Base-by-base conservation (phyloP, 148 eudicot species). In the Drosera capensis region DNA sequence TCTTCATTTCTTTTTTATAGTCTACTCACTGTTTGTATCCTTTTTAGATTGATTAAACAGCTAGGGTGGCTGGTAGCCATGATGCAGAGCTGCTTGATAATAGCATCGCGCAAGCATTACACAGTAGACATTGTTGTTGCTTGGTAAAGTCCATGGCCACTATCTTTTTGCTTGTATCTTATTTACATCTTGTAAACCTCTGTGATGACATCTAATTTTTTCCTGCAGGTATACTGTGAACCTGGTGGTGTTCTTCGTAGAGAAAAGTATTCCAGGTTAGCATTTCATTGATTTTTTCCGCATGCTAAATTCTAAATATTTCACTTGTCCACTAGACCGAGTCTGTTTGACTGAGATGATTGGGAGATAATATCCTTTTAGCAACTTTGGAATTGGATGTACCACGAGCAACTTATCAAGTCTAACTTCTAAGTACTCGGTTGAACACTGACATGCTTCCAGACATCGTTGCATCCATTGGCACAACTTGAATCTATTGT, bases 81-180 rank as follows among this genome's bases (percentile, higher is more conserved):
- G 23, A 55, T 62, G 35, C 97, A 84, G 58, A 90, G 97, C 73
- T 74, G 84, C 48, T 71, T 90, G 75, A 90, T 90, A 16, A 49
- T 90, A 45, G 97, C 97, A 50, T 90, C 97, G 19, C 94, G 97
- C 36, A 90, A 90, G 52, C 97, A 90, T 71, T 90, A 90, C 71
- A 77, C 93, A 0, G 97, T 90, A 52, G 97, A 90, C 41, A 74
- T 90, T 45, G 78, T 84, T 20, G 93, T 80, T 37, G 96, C 96
- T 23, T 86, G 96, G 96, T 86, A 64, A 2, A 34, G 6, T 34
- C 13, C n/a, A 2, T 13, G 51, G 23, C n/a, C 30, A 5, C 24
- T 4, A 34, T 4, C 7, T 21, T 18, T 49, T 54, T 22, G 3
- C 20, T 24, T 8, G 18, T 20, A 26, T 34, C 13, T 34, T 28